Evolutionary conservation across 2,329 filamentous ascomycete genomes (phyloP).

Genomic region (Cytospora piceicola): DNA sequence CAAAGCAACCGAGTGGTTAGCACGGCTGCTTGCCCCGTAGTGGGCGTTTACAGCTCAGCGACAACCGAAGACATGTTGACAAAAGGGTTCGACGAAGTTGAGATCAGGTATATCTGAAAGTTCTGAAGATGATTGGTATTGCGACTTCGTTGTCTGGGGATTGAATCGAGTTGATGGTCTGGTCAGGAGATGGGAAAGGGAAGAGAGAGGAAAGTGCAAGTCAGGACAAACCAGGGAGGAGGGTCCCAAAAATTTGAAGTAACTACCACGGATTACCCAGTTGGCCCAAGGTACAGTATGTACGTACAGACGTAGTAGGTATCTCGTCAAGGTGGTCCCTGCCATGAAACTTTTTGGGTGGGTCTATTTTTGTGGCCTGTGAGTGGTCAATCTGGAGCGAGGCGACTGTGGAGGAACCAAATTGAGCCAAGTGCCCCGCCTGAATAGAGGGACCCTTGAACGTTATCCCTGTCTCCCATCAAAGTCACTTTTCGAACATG

Average conservation of each 20-base stretch:
- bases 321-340: slow-evolving; percentile 14
- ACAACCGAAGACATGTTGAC: slow-evolving; percentile 72
- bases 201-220: slow-evolving; percentile 37
- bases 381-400: slow-evolving; percentile 22
- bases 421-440: background rate
- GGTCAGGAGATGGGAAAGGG: slow-evolving; percentile 41
- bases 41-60: slow-evolving; percentile 91
- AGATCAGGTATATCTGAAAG: slow-evolving; percentile 40
- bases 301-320: slow-evolving; percentile 7
- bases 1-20: slow-evolving; percentile 50
- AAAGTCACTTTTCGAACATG: too few species aligned
- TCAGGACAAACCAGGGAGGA: slow-evolving; percentile 32
- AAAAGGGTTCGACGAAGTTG: slow-evolving; percentile 71
- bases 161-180: slow-evolving; percentile 37
- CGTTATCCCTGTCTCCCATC: background rate
- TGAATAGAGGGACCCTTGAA: background rate
- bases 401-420: background rate
- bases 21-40: slow-evolving; percentile 66
- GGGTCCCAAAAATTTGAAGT: slow-evolving; percentile 36
- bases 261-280: background rate
- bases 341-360: slow-evolving; percentile 28
- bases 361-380: background rate
- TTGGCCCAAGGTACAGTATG: slow-evolving; percentile 1
- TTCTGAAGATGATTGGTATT: slow-evolving; percentile 45
- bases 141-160: slow-evolving; percentile 70